phyloP scores from a whole-genome alignment of 2,329 filamentous ascomycete genomes.

The Venturia carpophila region DNA sequence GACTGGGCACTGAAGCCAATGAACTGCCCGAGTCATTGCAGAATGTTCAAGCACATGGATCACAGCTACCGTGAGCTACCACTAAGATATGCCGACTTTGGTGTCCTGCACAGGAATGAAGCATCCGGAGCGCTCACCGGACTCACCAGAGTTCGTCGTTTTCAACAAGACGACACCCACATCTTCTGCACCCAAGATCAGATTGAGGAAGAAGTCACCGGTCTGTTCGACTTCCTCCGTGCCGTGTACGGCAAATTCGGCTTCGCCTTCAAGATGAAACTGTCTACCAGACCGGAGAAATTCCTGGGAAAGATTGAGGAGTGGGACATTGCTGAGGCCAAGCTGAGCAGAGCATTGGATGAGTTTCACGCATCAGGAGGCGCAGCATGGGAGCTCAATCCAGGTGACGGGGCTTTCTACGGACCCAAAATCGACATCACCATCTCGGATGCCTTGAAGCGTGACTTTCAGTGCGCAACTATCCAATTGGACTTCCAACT shows the following conservation, averaged over 20 bases:
- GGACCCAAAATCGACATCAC: constrained; percentile 98
- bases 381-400: constrained; percentile 79
- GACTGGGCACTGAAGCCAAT: constrained; percentile 86
- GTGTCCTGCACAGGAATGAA: constrained; percentile 91
- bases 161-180: constrained; percentile 94
- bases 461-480: constrained; percentile 84
- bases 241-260: constrained; percentile 75
- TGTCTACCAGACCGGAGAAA: constrained; percentile 85
- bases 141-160: constrained; percentile 83
- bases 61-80: constrained; percentile 86
- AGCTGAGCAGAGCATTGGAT: constrained; percentile 70
- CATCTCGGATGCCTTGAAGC: constrained; percentile 76
- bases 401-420: constrained; percentile 95
- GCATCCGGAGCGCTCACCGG: constrained; percentile 85
- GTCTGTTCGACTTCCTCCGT: constrained; percentile 78
- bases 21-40: constrained; percentile 94
- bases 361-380: constrained; percentile 59
- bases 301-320: constrained; percentile 78
- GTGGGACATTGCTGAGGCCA: constrained; percentile 82
- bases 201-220: constrained; percentile 66
- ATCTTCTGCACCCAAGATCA: constrained; percentile 85
- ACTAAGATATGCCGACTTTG: constrained; percentile 89
- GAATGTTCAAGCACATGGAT: constrained; percentile 76
- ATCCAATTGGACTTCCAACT: constrained; percentile 92
- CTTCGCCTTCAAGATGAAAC: constrained; percentile 86